Base-by-base conservation (phyloP, 345 rosid genomes). In the Theobroma cacao region DNA sequence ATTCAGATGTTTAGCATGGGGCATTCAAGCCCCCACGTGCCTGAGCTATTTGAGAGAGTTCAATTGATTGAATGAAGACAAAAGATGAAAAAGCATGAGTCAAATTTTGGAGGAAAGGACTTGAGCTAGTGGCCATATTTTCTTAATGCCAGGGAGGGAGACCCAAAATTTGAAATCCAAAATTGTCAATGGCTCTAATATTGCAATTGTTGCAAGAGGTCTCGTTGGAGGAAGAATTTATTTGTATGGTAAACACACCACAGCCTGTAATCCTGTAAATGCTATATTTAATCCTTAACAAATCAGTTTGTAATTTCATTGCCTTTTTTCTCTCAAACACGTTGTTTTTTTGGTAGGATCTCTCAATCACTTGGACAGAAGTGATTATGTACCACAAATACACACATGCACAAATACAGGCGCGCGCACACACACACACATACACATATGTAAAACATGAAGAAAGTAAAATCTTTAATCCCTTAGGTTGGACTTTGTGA, bases 211-310 rank as follows among this genome's bases (percentile, higher is more conserved):
- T 62, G 38, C 78, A 17, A 40, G 10, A 30, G 56, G 41, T 67
- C 40, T 31, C 65, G 65, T 5, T 82, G 72, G 30, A 24, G 55
- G 47, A 45, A 56, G 75, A 28, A 68, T 20, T n/a, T 62, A 78
- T 78, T 76, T 82, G 86, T 79, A 80, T 61, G 72, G 78, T 26
- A 80, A 53, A 62, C 68, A 64, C 59, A 38, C 40, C 75, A 26
- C 59, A 33, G 74, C 28, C 1, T 50, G 41, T 50, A 71, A 6
- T 67, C 65, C 48, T 79, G 83, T 82, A 80, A 52, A 79, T 77
- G 71, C 59, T 74, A 31, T 30, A 65, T 70, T 56, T 60, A 82
- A 55, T 53, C 36, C 68, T 38, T 56, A 71, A 59, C 28, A 30
- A 72, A 47, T 63, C 47, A 76, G 18, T 41, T 75, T 22, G 31